Evolutionary conservation across 148 eudicot genomes (phyloP), one percentile per base, ranked within the genome.

Genomic region (Spergularia bocconei): DNA sequence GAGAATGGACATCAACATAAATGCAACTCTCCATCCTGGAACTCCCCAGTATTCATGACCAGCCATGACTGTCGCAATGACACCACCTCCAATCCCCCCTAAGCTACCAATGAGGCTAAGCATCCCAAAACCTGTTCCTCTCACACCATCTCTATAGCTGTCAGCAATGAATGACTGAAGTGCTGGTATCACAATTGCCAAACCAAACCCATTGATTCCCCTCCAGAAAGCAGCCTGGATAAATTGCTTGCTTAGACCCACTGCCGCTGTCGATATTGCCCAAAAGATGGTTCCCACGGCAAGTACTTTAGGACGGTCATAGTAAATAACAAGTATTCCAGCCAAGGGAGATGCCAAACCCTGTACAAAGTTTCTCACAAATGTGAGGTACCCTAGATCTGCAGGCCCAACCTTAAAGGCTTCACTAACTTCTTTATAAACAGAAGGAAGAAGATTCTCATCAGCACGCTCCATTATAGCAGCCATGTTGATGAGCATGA

Each of bases 161-260:
- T 94, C 98, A 50, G 98, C 98, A 69, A 95, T 88, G 73, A 95
- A 92, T 8, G 98, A 95, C 77, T 95, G 98, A 47, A 95, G 89
- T 17, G 97, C 93, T 0, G 98, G 98, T 63, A 92, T 95, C 75
- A 95, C 98, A 59, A 95, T 92, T 47, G 96, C 98, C 13, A 95
- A 85, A 63, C 98, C 98, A 69, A 95, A 82, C 6, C 98, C 98
- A 82, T 95, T 95, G 48, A 95, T 77, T 13, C 92, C 96, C 76
- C 97, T 89, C 97, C 97, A 95, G 67, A 90, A 89, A 16, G 89
- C 96, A 63, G 92, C 91, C 66, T 90, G 96, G 17, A 69, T 12
- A 80, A 92, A 92, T 51, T 75, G 77, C 71, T 78, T 87, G 85
- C 96, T 90, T 23, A 80, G 82, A 25, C 96, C 98, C 13, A 95